Base-by-base conservation (phyloP, 2,329 filamentous ascomycete genomes). In the Allantophomopsis lycopodina region DNA sequence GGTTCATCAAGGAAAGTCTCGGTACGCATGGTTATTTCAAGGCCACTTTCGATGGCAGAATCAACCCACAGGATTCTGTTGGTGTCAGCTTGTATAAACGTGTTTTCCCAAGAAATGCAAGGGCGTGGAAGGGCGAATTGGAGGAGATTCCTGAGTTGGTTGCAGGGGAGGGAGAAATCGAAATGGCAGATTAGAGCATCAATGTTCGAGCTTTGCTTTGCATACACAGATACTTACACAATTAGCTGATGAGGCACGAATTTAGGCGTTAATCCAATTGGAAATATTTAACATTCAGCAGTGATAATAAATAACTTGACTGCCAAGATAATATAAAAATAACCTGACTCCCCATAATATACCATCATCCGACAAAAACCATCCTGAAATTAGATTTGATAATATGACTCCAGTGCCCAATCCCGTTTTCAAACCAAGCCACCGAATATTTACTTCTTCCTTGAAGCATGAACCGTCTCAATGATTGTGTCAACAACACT, bases 21-120 rank as follows among this genome's bases (percentile, higher is more conserved):
- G 91, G 91, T 51, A 98, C 91, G 30, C 91, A 98, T 60, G 91
- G 91, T n/a, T 98, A 98, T 66, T 96, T 96, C 73, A 98, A 98
- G 70, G 91, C 91, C 11, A 95, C 83, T 2, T 98, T 98, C 64
- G 93, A 98, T 58, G 86, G 80, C 11, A 84, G 83, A 57, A 89
- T 98, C 59, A 96, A 95, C 60, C 88, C 91, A 1, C 84, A 95
- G 63, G 91, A 98, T 62, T 79, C 87, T 3, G 78, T 98, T 36
- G 91, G 85, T 37, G 83, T 96, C 46, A 94, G 85, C 62, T 57
- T 91, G 54, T 91, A 89, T 57, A 91, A 91, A 71, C 66, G 83
- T 16, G 77, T 89, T 44, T 91, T 80, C 71, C 91, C 91, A 7
- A 70, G 88, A 42, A 69, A 68, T 46, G 78, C 86, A 14, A 55